These are phyloP conservation scores for Apiotrichum mycotoxinovorans DNA, from an alignment of 1,284 basidiomycete genomes.

Conservation along the genomic window DNA sequence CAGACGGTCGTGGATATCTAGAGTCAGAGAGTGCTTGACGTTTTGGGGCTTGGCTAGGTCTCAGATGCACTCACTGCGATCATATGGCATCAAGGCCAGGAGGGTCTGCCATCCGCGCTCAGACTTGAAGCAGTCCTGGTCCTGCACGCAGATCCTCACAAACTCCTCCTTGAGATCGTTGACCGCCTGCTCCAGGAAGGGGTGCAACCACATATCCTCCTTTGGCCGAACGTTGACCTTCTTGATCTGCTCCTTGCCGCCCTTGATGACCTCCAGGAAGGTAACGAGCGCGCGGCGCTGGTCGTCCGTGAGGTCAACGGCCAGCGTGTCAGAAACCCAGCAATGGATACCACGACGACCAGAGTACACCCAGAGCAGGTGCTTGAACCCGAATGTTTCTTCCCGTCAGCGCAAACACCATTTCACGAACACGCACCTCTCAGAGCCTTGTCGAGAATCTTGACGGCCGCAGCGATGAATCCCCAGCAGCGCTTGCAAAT, in stretches of 20 bases:
- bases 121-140: slow-evolving; percentile 80
- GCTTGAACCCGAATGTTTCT: slow-evolving; percentile 70
- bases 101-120: slow-evolving; percentile 71
- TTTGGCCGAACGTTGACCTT: slow-evolving; percentile 66
- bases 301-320: slow-evolving; percentile 86
- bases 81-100: slow-evolving; percentile 67
- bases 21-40: no score
- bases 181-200: slow-evolving; percentile 62
- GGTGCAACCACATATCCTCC: slow-evolving; percentile 60
- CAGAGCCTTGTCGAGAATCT: slow-evolving; percentile 75
- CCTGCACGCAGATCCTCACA: slow-evolving; percentile 65
- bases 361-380: slow-evolving; percentile 96
- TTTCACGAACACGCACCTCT: slow-evolving; percentile 54
- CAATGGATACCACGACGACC: slow-evolving; percentile 96
- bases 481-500: slow-evolving; percentile 94
- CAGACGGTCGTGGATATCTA: slow-evolving; percentile 54
- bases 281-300: slow-evolving; percentile 80
- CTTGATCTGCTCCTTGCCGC: slow-evolving; percentile 76
- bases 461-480: slow-evolving; percentile 89
- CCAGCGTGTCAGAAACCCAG: slow-evolving; percentile 90
- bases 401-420: slow-evolving; percentile 17
- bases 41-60: neutral
- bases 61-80: slow-evolving; percentile 50
- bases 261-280: slow-evolving; percentile 82
- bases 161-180: slow-evolving; percentile 61